Percentiles rank a stretch among this genome's conserved stretches.
phyloP scores from a whole-genome alignment of 2,329 filamentous ascomycete species.

The Huntiella abstrusa region DNA sequence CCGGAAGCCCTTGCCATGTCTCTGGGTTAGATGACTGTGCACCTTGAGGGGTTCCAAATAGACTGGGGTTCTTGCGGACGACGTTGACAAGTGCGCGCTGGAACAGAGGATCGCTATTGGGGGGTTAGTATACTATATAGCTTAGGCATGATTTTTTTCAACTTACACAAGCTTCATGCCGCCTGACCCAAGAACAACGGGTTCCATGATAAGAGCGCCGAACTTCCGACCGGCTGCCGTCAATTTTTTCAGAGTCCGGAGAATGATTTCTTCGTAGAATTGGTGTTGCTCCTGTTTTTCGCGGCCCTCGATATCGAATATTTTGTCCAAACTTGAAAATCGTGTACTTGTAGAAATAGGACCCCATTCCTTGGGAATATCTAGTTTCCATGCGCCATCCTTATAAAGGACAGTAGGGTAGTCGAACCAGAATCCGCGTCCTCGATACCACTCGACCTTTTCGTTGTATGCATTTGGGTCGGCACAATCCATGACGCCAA shows the following conservation, averaged over 20 bases:
- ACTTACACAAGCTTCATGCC: constrained; percentile 65
- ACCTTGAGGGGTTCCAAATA: constrained; percentile 26
- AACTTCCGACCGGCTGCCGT: constrained; percentile 42
- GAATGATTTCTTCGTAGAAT: constrained; percentile 43
- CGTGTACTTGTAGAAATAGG: constrained; percentile 15
- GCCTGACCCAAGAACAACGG: constrained; percentile 61
- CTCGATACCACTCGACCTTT: constrained; percentile 72
- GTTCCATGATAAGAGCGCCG: constrained; percentile 63
- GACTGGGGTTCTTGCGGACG: constrained; percentile 37
- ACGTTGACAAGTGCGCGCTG: constrained; percentile 51
- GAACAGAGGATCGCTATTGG: constrained; percentile 56
- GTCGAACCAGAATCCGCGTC: constrained; percentile 64
- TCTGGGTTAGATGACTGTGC: constrained; percentile 13
- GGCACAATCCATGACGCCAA: constrained; percentile 71
- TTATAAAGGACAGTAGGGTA: constrained; percentile 53
- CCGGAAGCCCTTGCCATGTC: constrained; percentile 53
- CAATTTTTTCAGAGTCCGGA: constrained; percentile 31
- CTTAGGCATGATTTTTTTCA: background rate
- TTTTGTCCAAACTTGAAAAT: constrained; percentile 29
- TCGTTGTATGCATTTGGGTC: constrained; percentile 64
- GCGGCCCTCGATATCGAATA: constrained; percentile 41
- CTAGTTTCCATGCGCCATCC: constrained; percentile 46
- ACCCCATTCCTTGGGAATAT: constrained; percentile 30
- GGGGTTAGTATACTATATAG: background rate
- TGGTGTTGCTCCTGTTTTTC: constrained; percentile 24